Percentiles rank a stretch among this genome's conserved stretches.
Evolutionary conservation across 148 eudicot species (phyloP).

Genomic region (Dysphania ambrosioides): DNA sequence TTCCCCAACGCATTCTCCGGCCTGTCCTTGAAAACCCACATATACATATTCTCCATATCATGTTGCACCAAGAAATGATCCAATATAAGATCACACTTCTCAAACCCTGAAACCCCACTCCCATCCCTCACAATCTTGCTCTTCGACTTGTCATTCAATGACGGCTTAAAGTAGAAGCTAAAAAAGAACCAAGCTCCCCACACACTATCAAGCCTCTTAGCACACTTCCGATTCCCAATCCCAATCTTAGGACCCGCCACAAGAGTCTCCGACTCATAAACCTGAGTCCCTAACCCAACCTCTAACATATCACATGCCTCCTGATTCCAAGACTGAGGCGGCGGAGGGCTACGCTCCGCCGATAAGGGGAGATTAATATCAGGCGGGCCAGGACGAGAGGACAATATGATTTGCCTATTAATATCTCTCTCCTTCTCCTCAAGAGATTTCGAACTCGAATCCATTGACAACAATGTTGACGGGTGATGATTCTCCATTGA

Average conservation of each 20-base stretch:
- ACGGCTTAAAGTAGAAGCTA: conserved; percentile 76
- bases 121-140: conserved; percentile 44
- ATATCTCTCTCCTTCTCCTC: conserved; percentile 60
- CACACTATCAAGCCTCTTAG: conserved; percentile 62
- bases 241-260: conserved; percentile 46
- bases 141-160: conserved; percentile 57
- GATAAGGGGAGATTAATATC: conserved; percentile 76
- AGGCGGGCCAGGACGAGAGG: conserved; percentile 62
- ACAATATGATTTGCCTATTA: conserved; percentile 42
- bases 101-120: conserved; percentile 69
- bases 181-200: conserved; percentile 97
- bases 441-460: conserved; percentile 54
- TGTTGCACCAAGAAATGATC: conserved; percentile 86
- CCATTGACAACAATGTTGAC: conserved; percentile 77
- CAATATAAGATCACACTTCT: conserved; percentile 58
- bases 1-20: conserved; percentile 78
- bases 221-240: conserved; percentile 49
- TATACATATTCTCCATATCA: conserved; percentile 89
- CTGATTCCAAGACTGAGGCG: conserved; percentile 47
- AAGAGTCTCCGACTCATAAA: conserved; percentile 50
- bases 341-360: conserved; percentile 65
- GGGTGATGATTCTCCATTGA: conserved; percentile 66
- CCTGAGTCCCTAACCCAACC: conserved; percentile 60
- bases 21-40: conserved; percentile 83
- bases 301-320: conserved; percentile 62